Conservation (phyloP, 768 basidiomycete species). For the Kwoniella mangroviensis region DNA sequence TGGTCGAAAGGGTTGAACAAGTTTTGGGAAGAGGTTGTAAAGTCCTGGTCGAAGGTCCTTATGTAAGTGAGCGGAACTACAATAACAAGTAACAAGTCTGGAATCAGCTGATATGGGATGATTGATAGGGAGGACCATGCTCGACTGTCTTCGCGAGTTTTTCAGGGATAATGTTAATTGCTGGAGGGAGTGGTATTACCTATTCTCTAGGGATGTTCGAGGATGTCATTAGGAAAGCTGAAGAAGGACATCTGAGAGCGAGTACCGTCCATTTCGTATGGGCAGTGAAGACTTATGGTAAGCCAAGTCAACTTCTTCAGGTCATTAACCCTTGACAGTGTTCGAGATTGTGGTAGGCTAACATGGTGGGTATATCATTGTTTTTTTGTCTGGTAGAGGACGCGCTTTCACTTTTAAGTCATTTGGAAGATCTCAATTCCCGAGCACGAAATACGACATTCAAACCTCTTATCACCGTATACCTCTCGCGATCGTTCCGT, state of each 20-base stretch:
- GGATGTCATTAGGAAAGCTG: slow-evolving; percentile 64
- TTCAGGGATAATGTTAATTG: slow-evolving; percentile 70
- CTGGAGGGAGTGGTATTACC: slow-evolving; percentile 79
- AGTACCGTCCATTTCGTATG: slow-evolving; percentile 72
- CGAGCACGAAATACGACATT: slow-evolving; percentile 7
- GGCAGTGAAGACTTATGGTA: slow-evolving; percentile 66
- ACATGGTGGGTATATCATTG: too few species aligned
- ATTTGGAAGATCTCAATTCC: slow-evolving; percentile 8
- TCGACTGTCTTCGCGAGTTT: slow-evolving; percentile 68
- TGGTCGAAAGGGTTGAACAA: slow-evolving; percentile 5
- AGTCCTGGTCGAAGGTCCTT: slow-evolving; percentile 70
- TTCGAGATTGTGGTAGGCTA: too few species aligned
- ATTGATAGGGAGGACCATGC: slow-evolving; percentile 59
- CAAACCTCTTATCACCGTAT: slow-evolving; percentile 6
- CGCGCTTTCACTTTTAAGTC: background rate
- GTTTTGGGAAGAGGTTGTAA: slow-evolving; percentile 23
- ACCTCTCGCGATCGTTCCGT: slow-evolving; percentile 3
- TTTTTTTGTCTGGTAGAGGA: slow-evolving; percentile 1
- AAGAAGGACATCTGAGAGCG: slow-evolving; percentile 62
- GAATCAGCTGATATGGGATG: too few species aligned
- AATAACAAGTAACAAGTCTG: too few species aligned
- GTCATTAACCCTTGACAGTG: background rate
- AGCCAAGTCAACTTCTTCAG: background rate
- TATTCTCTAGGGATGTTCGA: slow-evolving; percentile 69
- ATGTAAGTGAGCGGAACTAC: too few species aligned